Evolutionary conservation across 306 rosid species (phyloP), one percentile per base, ranked within the genome.

Genomic region (Lablab purpureus): DNA sequence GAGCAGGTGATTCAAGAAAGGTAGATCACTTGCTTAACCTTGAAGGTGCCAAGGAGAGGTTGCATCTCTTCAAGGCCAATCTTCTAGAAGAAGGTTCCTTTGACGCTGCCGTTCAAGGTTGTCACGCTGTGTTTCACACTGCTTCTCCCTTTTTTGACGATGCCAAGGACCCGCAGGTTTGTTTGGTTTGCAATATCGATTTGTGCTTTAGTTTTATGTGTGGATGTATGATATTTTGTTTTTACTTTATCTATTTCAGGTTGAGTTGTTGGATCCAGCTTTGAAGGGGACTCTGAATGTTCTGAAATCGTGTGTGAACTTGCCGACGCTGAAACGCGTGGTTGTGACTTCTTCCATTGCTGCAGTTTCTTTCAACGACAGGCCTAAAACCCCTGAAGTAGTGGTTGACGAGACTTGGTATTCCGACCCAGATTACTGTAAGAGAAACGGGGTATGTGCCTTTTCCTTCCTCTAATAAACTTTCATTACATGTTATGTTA

Each of bases 1-100:
- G 78, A 4, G 32, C 72, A 87, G 89, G 15, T 64, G 68, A 85
- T 77, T 56, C 74, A 7, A 69, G 47, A 47, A 88, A 85, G 76
- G 74, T 69, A 1, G 49, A 68, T 7, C 91, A 88, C 76, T 78
- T 83, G 59, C 32, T 85, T 23, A 13, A 60, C 30, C 84, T 88
- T 1, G 89, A 88, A 10, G 91, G 89, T 37, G 91, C 91, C 4
- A 79, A 84, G 19, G 89, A 86, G 54, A 81, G 91, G 36, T 41
- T 88, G 78, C 85, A 63, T 8, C 51, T 86, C 37, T 59, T 76
- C 14, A 51, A 79, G 67, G 91, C 91, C 9, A 52, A 88, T 51
- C 81, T 88, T 17, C 52, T 67, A 10, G 72, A 67, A 41, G 72
- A 67, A 67, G 72, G 72, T 11, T 67, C 72, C 6, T 88, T 88